A percentile compares a stretch with the other conserved stretches of the same genome.
phyloP scores from a whole-genome alignment of 768 basidiomycete genomes.

The Russula earlei region DNA sequence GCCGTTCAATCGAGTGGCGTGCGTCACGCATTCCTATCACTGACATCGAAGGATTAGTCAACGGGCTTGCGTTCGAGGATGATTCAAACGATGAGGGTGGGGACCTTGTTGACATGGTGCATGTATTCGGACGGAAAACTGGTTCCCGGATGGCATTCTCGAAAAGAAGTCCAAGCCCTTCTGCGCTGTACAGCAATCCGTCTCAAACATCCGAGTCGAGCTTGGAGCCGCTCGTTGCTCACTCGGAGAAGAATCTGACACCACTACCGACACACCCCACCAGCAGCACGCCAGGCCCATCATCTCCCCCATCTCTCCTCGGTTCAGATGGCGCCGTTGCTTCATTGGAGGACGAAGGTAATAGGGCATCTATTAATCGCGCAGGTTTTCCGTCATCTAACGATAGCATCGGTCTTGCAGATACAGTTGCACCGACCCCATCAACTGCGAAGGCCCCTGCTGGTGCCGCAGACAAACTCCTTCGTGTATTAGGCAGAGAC shows the following conservation, averaged over 20 bases:
- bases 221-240: conserved; percentile 17
- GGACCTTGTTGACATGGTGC: conserved; percentile 51
- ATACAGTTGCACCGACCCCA: background rate
- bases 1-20: conserved; percentile 68
- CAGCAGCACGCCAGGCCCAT: background rate
- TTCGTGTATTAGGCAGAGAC: conserved; percentile 52
- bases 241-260: conserved; percentile 5
- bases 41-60: conserved; percentile 31
- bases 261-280: conserved; percentile 13
- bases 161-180: conserved; percentile 9
- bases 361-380: background rate
- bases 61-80: conserved; percentile 28
- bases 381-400: background rate
- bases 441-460: conserved; percentile 24
- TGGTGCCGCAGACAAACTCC: conserved; percentile 42
- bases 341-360: conserved; percentile 22
- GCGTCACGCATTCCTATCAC: conserved; percentile 60
- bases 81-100: conserved; percentile 33
- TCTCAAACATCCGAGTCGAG: conserved; percentile 26
- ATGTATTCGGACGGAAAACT: conserved; percentile 36
- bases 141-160: conserved; percentile 5
- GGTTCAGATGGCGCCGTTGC: conserved; percentile 14
- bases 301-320: background rate
- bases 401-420: background rate
- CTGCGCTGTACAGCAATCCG: conserved; percentile 22